Percentiles rank a stretch among this genome's conserved stretches.
Conservation (phyloP, 495 filamentous ascomycete species). For the Neurospora terricola region DNA sequence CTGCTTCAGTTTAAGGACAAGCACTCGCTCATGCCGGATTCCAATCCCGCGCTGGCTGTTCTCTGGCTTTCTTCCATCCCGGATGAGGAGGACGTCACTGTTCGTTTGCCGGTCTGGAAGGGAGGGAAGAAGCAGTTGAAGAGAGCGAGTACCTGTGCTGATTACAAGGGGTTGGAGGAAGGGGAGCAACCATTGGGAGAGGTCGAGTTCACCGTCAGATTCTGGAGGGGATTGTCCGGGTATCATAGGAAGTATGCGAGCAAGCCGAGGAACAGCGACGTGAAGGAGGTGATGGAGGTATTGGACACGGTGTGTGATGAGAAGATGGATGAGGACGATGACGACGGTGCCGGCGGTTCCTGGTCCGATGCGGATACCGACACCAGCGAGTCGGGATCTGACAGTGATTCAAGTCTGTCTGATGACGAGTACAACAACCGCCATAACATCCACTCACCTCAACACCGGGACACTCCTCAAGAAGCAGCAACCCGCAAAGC, state of each 20-base stretch:
- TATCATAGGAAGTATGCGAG: conserved; percentile 43
- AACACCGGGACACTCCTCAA: background rate
- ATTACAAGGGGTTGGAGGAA: conserved; percentile 29
- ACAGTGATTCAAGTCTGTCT: conserved; percentile 3
- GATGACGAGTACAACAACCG: conserved; percentile 2
- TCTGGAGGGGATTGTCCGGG: conserved; percentile 48
- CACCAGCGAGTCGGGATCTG: conserved; percentile 4
- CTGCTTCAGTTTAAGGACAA: conserved; percentile 49
- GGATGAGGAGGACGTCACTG: conserved; percentile 49
- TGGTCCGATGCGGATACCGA: background rate
- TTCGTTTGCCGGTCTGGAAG: conserved; percentile 48
- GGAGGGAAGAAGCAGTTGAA: conserved; percentile 37
- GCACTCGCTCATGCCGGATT: conserved; percentile 38
- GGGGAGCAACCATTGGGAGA: conserved; percentile 43
- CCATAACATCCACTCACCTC: conserved; percentile 14
- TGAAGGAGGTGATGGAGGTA: conserved; percentile 52
- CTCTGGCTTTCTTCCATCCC: conserved; percentile 57
- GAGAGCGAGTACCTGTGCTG: conserved; percentile 27
- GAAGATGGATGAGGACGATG: conserved; percentile 30
- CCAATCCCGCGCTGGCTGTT: conserved; percentile 49
- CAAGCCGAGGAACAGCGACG: conserved; percentile 34
- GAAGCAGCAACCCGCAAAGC: conserved; percentile 17
- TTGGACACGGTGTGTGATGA: conserved; percentile 49
- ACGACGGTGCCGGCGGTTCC: conserved; percentile 7
- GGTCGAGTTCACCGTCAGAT: conserved; percentile 42